Base-by-base conservation (phyloP, 2,329 filamentous ascomycete species). In the Trichoderma endophyticum region DNA sequence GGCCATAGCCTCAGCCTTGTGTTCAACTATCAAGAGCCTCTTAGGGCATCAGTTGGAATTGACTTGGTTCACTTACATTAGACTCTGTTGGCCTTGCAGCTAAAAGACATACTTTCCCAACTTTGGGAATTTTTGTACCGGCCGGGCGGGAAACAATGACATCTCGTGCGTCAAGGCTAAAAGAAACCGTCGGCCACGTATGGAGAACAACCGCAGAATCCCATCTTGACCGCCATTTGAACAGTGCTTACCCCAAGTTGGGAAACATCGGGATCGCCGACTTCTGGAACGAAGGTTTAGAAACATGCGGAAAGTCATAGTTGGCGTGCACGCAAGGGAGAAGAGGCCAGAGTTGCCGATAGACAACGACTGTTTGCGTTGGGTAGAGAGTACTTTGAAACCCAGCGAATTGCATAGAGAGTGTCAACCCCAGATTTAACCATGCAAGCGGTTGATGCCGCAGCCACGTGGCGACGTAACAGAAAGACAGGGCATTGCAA, bases 381-480 rank as follows among this genome's bases (percentile, higher is more conserved):
- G 60, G 34, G 9, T 8, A 39, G 36, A 39, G 36, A 18, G 36
- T 54, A 21, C 28, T 60, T 32, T 30, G 56, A n/a, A 56, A n/a
- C n/a, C 30, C 26, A 28, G 65, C 70, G 70, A 72, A 68, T 68
- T 60, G 62, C 64, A 72, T 51, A 14, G 8, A 30, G 54, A 51
- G 21, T 30, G 61, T 43, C 64, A 68, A 72, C 63, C 70, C 70
- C 70, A 68, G 64, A n/a, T 63, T 68, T 68, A 43, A 26, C 66
- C 43, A 68, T 39, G 70, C 64, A 59, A 59, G 64, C 54, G 70
- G 28, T 72, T 32, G 64, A 18, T 62, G 39, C 64, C 61, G 43
- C 56, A 39, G 70, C 70, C 70, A 72, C 70, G 70, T 72, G 70
- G 70, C 70, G 64, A 72, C 64, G 63, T 72, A 68, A 67, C 70